Conservation (phyloP, 2,329 filamentous ascomycete species). For the Pyricularia pennisetigena region DNA sequence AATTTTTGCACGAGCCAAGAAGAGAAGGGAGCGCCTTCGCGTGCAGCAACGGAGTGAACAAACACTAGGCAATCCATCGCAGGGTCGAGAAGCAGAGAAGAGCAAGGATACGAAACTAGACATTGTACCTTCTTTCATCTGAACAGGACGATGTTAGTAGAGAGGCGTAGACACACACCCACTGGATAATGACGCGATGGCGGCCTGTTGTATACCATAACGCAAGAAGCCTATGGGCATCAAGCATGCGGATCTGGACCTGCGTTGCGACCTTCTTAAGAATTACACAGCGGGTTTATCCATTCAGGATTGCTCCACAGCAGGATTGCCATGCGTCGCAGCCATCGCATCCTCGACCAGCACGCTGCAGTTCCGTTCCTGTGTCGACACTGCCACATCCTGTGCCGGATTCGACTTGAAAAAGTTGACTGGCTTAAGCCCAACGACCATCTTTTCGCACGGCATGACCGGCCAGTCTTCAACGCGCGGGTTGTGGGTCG, state of each 20-base stretch:
- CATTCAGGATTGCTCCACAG: too few relatives aligned
- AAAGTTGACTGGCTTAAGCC: conserved; percentile 9
- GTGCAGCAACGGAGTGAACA: background rate
- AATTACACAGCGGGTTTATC: too few relatives aligned
- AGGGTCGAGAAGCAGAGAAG: background rate
- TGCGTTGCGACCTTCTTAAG: too few relatives aligned
- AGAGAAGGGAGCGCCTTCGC: background rate
- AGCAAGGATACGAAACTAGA: background rate
- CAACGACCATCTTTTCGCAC: conserved; percentile 7
- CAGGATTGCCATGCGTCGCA: background rate
- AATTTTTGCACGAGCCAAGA: background rate
- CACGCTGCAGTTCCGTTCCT: conserved; percentile 8
- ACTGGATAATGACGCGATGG: background rate
- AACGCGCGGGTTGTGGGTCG: conserved; percentile 54
- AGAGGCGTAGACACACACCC: background rate
- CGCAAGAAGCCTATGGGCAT: too few relatives aligned
- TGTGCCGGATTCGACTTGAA: conserved; percentile 8
- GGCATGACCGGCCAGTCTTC: conserved; percentile 61
- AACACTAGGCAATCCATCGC: background rate
- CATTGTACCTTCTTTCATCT: conserved; percentile 2
- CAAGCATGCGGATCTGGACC: too few relatives aligned
- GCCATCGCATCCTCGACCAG: conserved; percentile 8
- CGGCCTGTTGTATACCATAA: background rate
- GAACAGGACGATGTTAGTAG: background rate
- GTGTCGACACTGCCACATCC: conserved; percentile 8